Evolutionary conservation across 1,139 yeast species (phyloP).

Genomic region (Taphrina deformans): DNA sequence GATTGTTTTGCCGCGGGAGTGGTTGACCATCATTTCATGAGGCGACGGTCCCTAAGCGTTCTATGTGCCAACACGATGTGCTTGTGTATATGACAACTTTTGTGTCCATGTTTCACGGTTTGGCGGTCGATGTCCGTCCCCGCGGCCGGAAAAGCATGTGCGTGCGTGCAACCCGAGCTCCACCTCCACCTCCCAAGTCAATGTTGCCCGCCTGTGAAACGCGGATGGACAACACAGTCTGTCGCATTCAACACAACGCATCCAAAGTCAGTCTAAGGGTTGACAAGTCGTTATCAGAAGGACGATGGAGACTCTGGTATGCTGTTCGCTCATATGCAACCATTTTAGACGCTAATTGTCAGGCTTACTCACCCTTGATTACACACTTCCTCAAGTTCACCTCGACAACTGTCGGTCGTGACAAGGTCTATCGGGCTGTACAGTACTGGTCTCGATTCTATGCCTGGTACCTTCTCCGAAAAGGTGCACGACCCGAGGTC

Average conservation of each 20-base stretch:
- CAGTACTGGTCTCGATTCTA: conserved; percentile 80
- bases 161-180: neutral
- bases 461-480: conserved; percentile 60
- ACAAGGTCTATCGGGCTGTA: conserved; percentile 73
- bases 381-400: conserved; percentile 30
- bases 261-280: no score
- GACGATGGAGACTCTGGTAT: conserved; percentile 7
- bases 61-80: no score
- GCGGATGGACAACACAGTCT: neutral
- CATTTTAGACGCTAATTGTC: neutral
- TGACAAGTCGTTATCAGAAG: neutral
- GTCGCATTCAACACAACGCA: neutral
- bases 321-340: neutral
- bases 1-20: no score
- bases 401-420: conserved; percentile 61
- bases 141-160: no score
- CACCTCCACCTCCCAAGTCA: neutral
- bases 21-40: no score
- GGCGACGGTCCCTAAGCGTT: no score
- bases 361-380: conserved; percentile 30
- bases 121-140: no score
- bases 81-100: no score
- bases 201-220: neutral
- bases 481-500: conserved; percentile 57
- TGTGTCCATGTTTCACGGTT: no score